These are phyloP conservation scores for Trapa incisa DNA, from an alignment of 345 rosid genomes.

Conservation along the genomic window DNA sequence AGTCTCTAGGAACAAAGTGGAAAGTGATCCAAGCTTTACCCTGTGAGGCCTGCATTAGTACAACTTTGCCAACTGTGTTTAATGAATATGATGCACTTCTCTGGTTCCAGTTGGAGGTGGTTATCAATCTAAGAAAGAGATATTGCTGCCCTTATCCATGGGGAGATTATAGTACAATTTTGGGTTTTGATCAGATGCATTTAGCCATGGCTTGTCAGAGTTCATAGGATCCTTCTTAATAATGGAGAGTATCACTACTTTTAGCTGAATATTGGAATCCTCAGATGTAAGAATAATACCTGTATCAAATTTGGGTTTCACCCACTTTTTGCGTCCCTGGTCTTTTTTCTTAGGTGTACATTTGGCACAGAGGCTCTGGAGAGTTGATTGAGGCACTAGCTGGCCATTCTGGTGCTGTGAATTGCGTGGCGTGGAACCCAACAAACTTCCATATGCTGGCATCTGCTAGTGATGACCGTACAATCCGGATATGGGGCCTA, in stretches of 20 bases:
- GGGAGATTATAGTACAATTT: background rate
- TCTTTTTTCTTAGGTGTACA: slow-evolving; percentile 34
- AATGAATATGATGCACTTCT: background rate
- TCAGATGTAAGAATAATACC: background rate
- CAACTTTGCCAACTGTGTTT: too few species aligned
- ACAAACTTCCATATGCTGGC: slow-evolving; percentile 33
- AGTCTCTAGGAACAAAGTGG: too few species aligned
- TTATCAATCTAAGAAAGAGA: too few species aligned
- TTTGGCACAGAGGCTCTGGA: slow-evolving; percentile 45
- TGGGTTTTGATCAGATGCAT: background rate
- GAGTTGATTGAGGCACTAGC: slow-evolving; percentile 38
- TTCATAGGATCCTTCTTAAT: background rate
- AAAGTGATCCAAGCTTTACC: too few species aligned
- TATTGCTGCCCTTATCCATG: too few species aligned
- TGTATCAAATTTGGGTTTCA: background rate
- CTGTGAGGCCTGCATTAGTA: too few species aligned
- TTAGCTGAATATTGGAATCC: background rate
- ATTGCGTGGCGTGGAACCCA: slow-evolving; percentile 41
- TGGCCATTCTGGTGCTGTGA: slow-evolving; percentile 60
- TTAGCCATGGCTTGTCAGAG: background rate
- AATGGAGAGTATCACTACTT: background rate
- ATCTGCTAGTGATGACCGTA: slow-evolving; percentile 40
- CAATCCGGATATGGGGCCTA: slow-evolving; percentile 57
- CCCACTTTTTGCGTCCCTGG: background rate
- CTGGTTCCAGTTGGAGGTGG: too few species aligned